Percentiles rank a stretch among this genome's conserved stretches.
Evolutionary conservation across 108 stramenopile species (phyloP).

Genomic region (Nitzschia palea): DNA sequence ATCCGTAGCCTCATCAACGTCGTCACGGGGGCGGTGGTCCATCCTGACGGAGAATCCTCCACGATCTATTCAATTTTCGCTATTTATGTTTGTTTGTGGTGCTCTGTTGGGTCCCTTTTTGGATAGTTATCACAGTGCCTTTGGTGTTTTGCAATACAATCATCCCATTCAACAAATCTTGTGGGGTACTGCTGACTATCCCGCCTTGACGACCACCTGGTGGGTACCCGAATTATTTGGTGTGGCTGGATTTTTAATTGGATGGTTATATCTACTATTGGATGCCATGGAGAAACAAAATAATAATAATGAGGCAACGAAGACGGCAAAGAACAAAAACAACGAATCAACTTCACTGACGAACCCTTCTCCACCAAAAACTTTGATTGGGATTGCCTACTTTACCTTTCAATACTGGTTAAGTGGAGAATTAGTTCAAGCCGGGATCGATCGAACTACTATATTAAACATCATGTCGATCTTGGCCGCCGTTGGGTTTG

Average conservation of each 20-base stretch:
- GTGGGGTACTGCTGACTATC: conserved; percentile 44
- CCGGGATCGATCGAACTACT: conserved; percentile 46
- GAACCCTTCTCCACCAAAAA: conserved; percentile 50
- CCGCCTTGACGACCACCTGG: conserved; percentile 71
- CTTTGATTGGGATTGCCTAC: conserved; percentile 70
- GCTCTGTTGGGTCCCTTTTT: conserved; percentile 83
- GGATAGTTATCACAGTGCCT: conserved; percentile 79
- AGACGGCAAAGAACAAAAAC: too few relatives aligned
- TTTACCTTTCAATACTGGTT: conserved; percentile 91
- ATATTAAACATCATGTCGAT: conserved; percentile 73
- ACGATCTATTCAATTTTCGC: conserved; percentile 46
- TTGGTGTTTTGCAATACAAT: conserved; percentile 80
- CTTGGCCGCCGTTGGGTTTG: conserved; percentile 65
- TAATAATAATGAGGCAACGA: neutral
- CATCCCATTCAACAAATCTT: conserved; percentile 54
- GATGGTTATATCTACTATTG: conserved; percentile 77
- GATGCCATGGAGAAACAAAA: conserved; percentile 39
- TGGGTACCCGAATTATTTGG: conserved; percentile 88
- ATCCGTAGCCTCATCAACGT: too few relatives aligned
- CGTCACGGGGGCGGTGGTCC: too few relatives aligned
- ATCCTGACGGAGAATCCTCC: conserved; percentile 22
- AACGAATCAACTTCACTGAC: too few relatives aligned
- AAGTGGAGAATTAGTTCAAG: conserved; percentile 54
- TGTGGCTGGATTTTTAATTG: conserved; percentile 84
- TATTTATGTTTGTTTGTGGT: conserved; percentile 64